Percentiles rank a stretch among this genome's conserved stretches.
These are phyloP conservation scores for Neopestalotiopsis clavispora DNA, from an alignment of 2,329 filamentous ascomycete species.

Conservation along the genomic window DNA sequence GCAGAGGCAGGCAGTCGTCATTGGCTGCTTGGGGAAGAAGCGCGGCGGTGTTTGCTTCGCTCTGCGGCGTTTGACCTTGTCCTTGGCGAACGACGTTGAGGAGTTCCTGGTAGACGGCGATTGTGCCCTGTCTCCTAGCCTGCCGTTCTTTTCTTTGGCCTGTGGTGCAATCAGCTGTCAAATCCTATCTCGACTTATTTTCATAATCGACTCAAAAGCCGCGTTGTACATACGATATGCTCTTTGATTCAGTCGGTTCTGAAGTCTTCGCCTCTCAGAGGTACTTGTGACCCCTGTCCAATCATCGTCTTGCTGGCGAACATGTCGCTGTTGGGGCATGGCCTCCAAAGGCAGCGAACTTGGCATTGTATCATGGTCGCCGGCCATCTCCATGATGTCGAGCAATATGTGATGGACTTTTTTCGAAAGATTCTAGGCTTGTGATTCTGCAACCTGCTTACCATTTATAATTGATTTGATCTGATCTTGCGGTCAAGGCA, in stretches of 20 bases:
- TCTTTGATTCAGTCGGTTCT: slow-evolving; percentile 41
- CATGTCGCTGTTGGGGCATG: slow-evolving; percentile 10
- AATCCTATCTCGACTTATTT: background rate
- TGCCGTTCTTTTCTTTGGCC: slow-evolving; percentile 1
- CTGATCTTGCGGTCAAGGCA: background rate
- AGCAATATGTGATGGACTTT: background rate
- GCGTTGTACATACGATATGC: slow-evolving; percentile 35
- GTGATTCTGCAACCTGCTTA: slow-evolving; percentile 10
- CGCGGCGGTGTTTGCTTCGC: background rate
- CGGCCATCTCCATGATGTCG: background rate
- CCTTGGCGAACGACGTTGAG: background rate
- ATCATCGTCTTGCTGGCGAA: slow-evolving; percentile 29
- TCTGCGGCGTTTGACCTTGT: background rate
- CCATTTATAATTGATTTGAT: background rate
- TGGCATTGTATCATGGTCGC: background rate
- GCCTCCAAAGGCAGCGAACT: background rate
- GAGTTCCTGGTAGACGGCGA: background rate
- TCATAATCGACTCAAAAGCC: background rate
- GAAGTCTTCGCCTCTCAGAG: slow-evolving; percentile 36
- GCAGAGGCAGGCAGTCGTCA: background rate
- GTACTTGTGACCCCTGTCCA: slow-evolving; percentile 39
- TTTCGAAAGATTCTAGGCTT: background rate
- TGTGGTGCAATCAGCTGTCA: background rate
- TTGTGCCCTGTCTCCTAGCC: background rate
- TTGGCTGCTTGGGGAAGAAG: background rate